Evolutionary conservation across 495 filamentous ascomycete genomes (phyloP), one percentile per base, ranked within the genome.

Genomic region (Neurospora intermedia): DNA sequence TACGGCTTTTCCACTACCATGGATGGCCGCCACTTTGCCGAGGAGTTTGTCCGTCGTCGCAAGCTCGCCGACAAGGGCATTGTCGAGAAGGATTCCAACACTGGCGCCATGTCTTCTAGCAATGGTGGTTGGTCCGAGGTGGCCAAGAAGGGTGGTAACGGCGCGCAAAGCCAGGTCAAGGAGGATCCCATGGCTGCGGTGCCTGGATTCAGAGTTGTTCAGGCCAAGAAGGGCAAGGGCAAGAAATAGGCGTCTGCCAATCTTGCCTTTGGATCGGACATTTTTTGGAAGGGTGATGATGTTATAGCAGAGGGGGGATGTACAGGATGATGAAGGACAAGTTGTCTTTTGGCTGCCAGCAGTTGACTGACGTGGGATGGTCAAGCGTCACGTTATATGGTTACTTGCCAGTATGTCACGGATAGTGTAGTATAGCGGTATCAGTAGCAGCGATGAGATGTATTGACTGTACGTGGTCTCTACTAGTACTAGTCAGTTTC

Each of bases 111-210:
- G 27, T 82, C 79, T 35, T 83, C 85, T 48, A 80, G 77, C 23
- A 86, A 83, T 70, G 91, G 93, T 72, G 96, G 96, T 38, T 98
- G 96, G 96, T 97, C 88, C 78, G 96, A 98, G 84, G 96, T 99
- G 76, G 96, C 96, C 10, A 98, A 98, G 89, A 97, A 97, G 87
- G 86, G 85, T 76, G 81, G 80, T 69, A 80, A 73, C 41, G 77
- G 27, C 27, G 43, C 7, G 20, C 54, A 31, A 45, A 48, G 54
- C 27, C 27, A 78, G 20, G 75, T 80, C 43, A 83, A 81, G 74
- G 83, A 87, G 41, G 86, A 88, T n/a, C 77, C 80, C 81, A 85
- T 66, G 54, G 54, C 54, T 4, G 54, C 74, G 86, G 83, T 78
- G 43, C 83, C 89, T 11, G 88, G 88, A 7, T 98, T 97, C 84